Evolutionary conservation across 495 filamentous ascomycete genomes (phyloP), one percentile per base, ranked within the genome.

Genomic region (Neurospora discreta): DNA sequence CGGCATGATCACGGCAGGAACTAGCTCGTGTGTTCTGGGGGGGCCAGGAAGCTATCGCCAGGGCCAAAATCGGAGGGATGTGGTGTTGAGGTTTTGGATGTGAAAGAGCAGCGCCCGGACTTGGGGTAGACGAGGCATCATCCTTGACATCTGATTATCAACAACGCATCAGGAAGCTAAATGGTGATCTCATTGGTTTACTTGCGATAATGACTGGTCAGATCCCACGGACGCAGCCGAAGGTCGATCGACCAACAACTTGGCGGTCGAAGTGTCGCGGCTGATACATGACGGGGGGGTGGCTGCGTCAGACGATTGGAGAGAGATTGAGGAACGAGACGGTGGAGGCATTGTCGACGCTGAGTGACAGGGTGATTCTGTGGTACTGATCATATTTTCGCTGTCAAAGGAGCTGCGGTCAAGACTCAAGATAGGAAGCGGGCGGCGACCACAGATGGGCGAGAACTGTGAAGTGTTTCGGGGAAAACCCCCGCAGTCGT

Each of bases 1-100:
- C 7, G 41, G 13, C 30, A 70, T 70, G 16, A 20, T 13, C 30
- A 30, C 15, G 23, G 15, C 20, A 39, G 58, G 13, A 10, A 23
- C 30, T 69, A 69, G 58, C 68, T 67, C 46, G 13, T 69, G 41
- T 69, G 40, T 23, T 68, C 60, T 43, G 72, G 33, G 72, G 33
- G 26, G 23, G 2, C 16, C 13, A 2, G 1, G 52, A 60, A 60
- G 52, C 26, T 60, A 60, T 60, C 23, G 23, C 23, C 2, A 60
- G 15, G 7, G 15, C 15, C 30, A 30, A 13, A 33, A 9, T 60
- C 3, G 26, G 52, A 16, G 13, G 26, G 23, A 60, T 30, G 23
- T 60, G 52, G 52, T 60, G 52, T 30, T 30, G 23, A 60, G 23
- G 46, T 60, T 60, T 58, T 30, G 2, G 13, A 60, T 16, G 46